phyloP scores from a whole-genome alignment of 1,284 basidiomycete species.

The Microbotryum scabiosae region DNA sequence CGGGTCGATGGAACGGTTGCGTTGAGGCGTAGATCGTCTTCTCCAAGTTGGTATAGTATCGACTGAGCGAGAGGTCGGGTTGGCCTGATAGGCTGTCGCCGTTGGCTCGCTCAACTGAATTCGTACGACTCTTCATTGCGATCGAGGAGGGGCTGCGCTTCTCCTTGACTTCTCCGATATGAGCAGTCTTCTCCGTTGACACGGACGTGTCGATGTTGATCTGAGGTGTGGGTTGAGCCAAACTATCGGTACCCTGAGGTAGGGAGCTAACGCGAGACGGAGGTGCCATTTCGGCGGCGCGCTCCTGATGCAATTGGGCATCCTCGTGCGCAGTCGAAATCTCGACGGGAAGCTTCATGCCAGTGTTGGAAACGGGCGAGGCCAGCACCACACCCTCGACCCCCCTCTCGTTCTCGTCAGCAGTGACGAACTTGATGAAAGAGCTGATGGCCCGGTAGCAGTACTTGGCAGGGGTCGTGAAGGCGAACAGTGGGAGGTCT shows the following conservation, averaged over 20 bases:
- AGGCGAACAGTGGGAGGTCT: constrained; percentile 43
- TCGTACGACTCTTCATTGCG: no score
- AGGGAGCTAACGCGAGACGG: no score
- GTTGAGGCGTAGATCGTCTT: constrained; percentile 33
- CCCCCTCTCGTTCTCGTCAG: not conserved
- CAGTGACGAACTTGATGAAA: constrained; percentile 33
- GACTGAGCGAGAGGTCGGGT: not conserved
- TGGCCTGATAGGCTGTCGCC: no score
- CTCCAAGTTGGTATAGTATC: constrained; percentile 12
- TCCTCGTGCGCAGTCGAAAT: constrained; percentile 1
- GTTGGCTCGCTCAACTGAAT: no score
- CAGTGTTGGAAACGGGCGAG: not conserved
- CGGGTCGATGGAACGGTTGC: constrained; percentile 29
- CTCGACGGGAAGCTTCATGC: constrained; percentile 12
- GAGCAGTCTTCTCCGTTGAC: no score
- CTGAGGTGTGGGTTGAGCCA: no score
- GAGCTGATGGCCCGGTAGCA: constrained; percentile 41
- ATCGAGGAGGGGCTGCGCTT: no score
- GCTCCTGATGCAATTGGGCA: not conserved
- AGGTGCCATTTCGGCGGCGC: no score
- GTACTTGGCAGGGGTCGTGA: constrained; percentile 41
- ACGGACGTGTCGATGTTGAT: no score
- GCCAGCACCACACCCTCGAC: not conserved
- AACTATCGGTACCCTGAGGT: no score
- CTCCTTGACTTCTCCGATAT: no score